Base-by-base conservation (phyloP, 805 yeast species). In the Suhomyces canberraensis region DNA sequence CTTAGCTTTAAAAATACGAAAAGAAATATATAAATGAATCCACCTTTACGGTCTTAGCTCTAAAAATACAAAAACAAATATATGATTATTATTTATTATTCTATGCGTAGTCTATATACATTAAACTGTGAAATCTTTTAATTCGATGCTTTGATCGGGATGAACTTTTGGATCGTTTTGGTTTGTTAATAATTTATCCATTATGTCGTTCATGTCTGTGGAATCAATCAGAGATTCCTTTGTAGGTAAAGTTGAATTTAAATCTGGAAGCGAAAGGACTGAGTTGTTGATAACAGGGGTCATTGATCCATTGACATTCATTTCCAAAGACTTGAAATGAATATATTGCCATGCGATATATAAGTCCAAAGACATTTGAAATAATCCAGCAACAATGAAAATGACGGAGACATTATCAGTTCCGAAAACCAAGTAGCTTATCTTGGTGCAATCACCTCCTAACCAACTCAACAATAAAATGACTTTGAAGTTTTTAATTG, bases 401-500 rank as follows among this genome's bases (percentile, higher is more conserved):
- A 84, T 66, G 5, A 63, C 47, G 2, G 89, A 80, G 19, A 85
- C 75, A 46, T 84, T 73, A 36, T 73, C 74, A 1, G 93, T 84
- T 11, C 95, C 95, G 57, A 72, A 84, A n/a, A 84, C 49, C 36
- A 86, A 64, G 51, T 85, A 86, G 35, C 81, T 67, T 16, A 87
- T 75, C 56, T 90, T 90, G 25, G 87, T 74, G 27, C 82, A 66
- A 61, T 89, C 97, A 39, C 96, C 96, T 41, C 91, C 81, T 4
- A 89, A 66, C 97, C 97, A 89, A 51, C 90, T 81, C 14, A 88
- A 61, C 25, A 89, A 56, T 22, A 89, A 64, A 18, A 91, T 76
- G 34, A 80, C 67, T 50, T 88, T 82, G 64, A 89, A 89, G 41
- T 93, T 91, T 45, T 82, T 82, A 6, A 84, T 78, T 0, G 87